Percentiles rank a stretch among this genome's conserved stretches.
Conservation (phyloP, 2,329 filamentous ascomycete genomes). For the Arthrobotrys musiformis region DNA sequence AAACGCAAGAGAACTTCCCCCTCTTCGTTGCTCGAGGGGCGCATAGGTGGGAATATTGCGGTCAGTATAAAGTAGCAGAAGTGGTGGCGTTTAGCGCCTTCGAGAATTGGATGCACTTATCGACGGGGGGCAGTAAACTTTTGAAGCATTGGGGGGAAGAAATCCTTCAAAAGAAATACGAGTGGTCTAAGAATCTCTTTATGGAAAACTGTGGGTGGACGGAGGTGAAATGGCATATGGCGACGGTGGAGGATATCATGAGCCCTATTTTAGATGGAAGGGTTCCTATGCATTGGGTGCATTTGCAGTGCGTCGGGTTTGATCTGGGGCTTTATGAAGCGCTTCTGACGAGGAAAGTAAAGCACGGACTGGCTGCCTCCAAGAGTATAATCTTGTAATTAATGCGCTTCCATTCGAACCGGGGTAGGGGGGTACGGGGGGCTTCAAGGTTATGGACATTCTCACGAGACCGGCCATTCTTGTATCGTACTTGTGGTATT, state of each 20-base stretch:
- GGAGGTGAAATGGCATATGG: conserved; percentile 24
- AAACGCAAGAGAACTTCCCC: conserved; percentile 25
- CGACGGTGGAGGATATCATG: conserved; percentile 7
- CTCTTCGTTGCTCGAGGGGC: conserved; percentile 33
- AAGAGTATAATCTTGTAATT: not conserved
- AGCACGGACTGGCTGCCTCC: not conserved
- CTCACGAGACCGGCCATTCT: no score
- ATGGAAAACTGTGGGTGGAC: conserved; percentile 16
- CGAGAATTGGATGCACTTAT: conserved; percentile 38
- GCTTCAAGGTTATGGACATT: no score
- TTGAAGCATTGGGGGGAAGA: conserved; percentile 42
- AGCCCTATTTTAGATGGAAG: not conserved
- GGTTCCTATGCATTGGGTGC: conserved; percentile 46
- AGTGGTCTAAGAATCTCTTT: conserved; percentile 41
- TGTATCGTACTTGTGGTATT: conserved; percentile 34
- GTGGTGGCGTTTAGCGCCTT: conserved; percentile 16
- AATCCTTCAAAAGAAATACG: conserved; percentile 26
- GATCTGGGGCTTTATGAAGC: conserved; percentile 29
- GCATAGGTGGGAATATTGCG: conserved; percentile 47
- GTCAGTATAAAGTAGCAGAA: conserved; percentile 35
- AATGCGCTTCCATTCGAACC: not conserved
- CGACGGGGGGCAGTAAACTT: not conserved
- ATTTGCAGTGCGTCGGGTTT: conserved; percentile 44
- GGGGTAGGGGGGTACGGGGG: no score
- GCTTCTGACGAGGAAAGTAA: conserved; percentile 15